phyloP scores from a whole-genome alignment of 768 basidiomycete species.

The Suillus decipiens region DNA sequence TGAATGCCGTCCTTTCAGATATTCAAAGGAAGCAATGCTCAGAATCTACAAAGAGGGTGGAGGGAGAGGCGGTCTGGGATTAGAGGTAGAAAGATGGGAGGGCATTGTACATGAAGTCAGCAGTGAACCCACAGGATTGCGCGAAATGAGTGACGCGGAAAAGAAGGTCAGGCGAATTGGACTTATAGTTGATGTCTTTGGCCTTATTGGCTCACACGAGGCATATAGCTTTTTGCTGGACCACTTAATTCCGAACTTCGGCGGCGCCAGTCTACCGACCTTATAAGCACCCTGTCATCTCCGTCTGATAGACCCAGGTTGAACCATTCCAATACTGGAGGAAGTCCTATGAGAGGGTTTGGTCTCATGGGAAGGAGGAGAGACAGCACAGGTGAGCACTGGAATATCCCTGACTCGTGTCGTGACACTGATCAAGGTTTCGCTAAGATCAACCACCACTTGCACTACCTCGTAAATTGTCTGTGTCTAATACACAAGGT shows the following conservation, averaged over 20 bases:
- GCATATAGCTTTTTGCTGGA: constrained; percentile 71
- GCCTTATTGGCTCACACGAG: constrained; percentile 30
- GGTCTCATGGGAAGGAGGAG: constrained; percentile 61
- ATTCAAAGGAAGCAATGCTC: constrained; percentile 83
- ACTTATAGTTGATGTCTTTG: constrained; percentile 13
- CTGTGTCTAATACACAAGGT: constrained; percentile 61
- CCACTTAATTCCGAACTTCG: constrained; percentile 84
- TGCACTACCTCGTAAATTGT: constrained; percentile 64
- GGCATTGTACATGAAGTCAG: constrained; percentile 81
- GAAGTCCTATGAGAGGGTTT: constrained; percentile 66
- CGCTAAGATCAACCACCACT: constrained; percentile 59
- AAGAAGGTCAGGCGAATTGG: constrained; percentile 67
- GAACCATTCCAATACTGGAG: constrained; percentile 48
- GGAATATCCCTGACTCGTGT: neutral
- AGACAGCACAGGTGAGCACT: constrained; percentile 63
- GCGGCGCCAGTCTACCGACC: constrained; percentile 80
- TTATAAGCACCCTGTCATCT: constrained; percentile 59
- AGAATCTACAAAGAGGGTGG: constrained; percentile 81
- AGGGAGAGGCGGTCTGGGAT: constrained; percentile 69
- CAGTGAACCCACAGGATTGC: constrained; percentile 70
- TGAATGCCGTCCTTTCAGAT: constrained; percentile 77
- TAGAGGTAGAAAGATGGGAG: constrained; percentile 89
- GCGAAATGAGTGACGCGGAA: constrained; percentile 81
- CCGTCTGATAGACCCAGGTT: constrained; percentile 63
- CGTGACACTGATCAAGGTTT: constrained; percentile 15